Conservation (phyloP, 176 grass and related monocot species). For the Lolium perenne region DNA sequence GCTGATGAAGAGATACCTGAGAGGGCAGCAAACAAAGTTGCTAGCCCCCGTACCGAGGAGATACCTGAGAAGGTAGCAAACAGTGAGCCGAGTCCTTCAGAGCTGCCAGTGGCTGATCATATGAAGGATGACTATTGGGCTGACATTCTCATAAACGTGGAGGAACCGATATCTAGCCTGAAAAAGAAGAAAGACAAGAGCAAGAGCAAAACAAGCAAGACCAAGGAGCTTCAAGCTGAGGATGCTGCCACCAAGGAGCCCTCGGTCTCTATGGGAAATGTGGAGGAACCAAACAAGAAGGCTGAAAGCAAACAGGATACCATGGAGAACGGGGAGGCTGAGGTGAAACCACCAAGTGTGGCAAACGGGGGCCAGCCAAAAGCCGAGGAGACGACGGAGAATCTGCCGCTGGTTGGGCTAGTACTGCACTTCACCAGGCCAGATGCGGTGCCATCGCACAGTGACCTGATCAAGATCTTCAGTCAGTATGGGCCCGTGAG, state of each 20-base stretch:
- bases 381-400: constrained; percentile 44
- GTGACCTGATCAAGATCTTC: constrained; percentile 70
- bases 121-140: constrained; percentile 71
- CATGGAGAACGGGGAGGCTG: constrained; percentile 35
- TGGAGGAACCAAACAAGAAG: background rate
- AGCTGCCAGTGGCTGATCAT: constrained; percentile 45
- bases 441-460: constrained; percentile 49
- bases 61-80: constrained; percentile 31
- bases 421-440: constrained; percentile 60
- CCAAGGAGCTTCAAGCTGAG: constrained; percentile 22
- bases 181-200: constrained; percentile 58
- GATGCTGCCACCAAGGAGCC: background rate
- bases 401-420: constrained; percentile 44
- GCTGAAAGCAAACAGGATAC: background rate
- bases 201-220: constrained; percentile 48
- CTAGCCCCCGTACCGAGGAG: constrained; percentile 29
- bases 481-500: constrained; percentile 70
- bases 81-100: constrained; percentile 29
- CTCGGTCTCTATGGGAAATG: constrained; percentile 10
- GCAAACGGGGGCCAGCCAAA: constrained; percentile 36
- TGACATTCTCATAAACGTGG: constrained; percentile 65
- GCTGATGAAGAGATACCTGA: background rate
- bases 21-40: background rate
- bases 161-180: constrained; percentile 51
- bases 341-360: background rate